Base-by-base conservation (phyloP, 2,329 filamentous ascomycete genomes). In the Neophaeococcomyces aloes region DNA sequence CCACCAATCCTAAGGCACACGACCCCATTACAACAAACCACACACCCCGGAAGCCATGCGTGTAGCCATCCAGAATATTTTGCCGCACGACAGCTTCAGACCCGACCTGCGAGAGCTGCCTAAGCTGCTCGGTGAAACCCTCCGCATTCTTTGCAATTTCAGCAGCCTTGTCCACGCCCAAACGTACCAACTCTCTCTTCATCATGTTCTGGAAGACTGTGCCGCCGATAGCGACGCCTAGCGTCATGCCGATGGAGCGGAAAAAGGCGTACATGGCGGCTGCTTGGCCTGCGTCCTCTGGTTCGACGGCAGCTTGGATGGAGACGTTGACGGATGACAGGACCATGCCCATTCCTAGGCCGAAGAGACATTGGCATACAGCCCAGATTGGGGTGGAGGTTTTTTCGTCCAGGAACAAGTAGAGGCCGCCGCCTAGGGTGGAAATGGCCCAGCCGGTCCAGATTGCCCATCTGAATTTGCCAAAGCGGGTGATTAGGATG, bases 171-270 rank as follows among this genome's bases (percentile, higher is more conserved):
- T 29, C 31, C 14, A 53, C 32, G 34, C 33, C 29, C 32, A 56
- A 40, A 17, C 25, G 32, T 19, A 41, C 37, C 21, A 66, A 53
- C 38, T 56, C 57, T 33, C 41, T 42, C 10, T 53, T 55, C 51
- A 69, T 61, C 2, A 61, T 52, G 38, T 65, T 69, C 43, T 69
- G 57, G 38, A 71, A 64, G 6, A 69, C 49, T 1, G 62, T 57
- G 4, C 59, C 61, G 2, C 61, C 59, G 7, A 65, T 49, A 14
- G 65, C 64, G 4, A 71, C 59, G 7, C 68, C 68, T 18, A 67
- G 46, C 8, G 62, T 61, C 66, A 68, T 67, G 1, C 69, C 68
- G 44, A 69, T 58, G 4, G 59, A 63, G 17, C 59, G 59, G 10
- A 62, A 55, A 48, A 64, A 62, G 1, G 54, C 58, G 48, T 62